Conservation (phyloP, 805 yeast species). For the Wickerhamiella hasegawae region DNA sequence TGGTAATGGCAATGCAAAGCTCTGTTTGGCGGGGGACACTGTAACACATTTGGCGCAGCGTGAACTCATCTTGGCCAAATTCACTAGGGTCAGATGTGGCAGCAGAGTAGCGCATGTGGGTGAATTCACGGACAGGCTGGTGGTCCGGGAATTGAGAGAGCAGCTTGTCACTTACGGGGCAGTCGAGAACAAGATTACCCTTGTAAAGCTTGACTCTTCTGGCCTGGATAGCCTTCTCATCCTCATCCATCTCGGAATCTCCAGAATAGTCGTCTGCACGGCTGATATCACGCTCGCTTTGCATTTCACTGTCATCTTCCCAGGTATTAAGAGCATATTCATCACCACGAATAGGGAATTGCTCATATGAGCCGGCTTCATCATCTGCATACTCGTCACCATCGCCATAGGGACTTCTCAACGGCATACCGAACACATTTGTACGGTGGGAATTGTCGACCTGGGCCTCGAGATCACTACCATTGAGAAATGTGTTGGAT, state of each 20-base stretch:
- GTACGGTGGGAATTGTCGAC: not conserved
- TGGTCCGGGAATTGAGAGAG: constrained; percentile 36
- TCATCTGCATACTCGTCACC: constrained; percentile 15
- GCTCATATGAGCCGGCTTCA: constrained; percentile 14
- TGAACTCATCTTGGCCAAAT: constrained; percentile 45
- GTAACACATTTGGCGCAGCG: constrained; percentile 71
- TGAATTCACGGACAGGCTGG: constrained; percentile 47
- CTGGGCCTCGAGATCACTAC: not conserved
- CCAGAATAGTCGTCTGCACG: constrained; percentile 4
- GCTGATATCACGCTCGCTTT: constrained; percentile 12
- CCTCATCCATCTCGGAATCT: constrained; percentile 10
- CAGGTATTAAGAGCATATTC: constrained; percentile 23
- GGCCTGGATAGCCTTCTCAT: constrained; percentile 20
- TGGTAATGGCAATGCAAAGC: constrained; percentile 68
- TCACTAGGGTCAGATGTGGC: constrained; percentile 82
- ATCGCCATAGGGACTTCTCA: not conserved
- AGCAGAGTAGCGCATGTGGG: constrained; percentile 84
- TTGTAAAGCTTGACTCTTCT: constrained; percentile 38
- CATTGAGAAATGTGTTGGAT: not conserved
- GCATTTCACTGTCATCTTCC: constrained; percentile 9
- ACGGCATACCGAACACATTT: constrained; percentile 2
- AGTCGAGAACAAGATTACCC: constrained; percentile 75
- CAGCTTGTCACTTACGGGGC: constrained; percentile 67
- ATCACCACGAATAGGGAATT: constrained; percentile 24
- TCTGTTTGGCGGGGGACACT: constrained; percentile 70